Percentiles rank a stretch among this genome's conserved stretches.
Conservation (phyloP, 805 yeast genomes). For the Metschnikowia similis region DNA sequence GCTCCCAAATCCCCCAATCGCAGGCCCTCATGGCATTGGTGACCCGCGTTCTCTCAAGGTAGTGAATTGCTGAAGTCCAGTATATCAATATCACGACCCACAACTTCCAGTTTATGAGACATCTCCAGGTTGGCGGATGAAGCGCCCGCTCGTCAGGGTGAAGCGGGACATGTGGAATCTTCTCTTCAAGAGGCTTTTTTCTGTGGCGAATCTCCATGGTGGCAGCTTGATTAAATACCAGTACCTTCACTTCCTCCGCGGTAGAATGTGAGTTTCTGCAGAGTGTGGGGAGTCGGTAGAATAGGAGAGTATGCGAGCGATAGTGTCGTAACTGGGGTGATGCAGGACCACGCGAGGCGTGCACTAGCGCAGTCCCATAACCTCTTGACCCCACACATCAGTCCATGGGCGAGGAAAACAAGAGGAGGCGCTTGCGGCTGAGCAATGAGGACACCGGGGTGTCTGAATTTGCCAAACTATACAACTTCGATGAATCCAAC, state of each 20-base stretch:
- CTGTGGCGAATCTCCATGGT: not conserved
- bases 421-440: constrained; percentile 28
- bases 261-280: too few species aligned
- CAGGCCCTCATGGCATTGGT: constrained; percentile 23
- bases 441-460: constrained; percentile 14
- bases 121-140: not conserved
- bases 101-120: constrained; percentile 1
- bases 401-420: constrained; percentile 7
- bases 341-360: not conserved
- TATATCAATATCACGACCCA: constrained; percentile 7
- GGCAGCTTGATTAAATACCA: not conserved
- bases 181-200: not conserved
- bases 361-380: not conserved
- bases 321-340: not conserved
- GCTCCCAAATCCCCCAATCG: constrained; percentile 66
- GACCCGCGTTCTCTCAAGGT: constrained; percentile 30
- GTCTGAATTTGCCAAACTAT: constrained; percentile 17
- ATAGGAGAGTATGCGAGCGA: not conserved
- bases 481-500: constrained; percentile 33
- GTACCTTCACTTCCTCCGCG: too few species aligned
- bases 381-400: not conserved
- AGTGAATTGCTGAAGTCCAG: constrained; percentile 29
- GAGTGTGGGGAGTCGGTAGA: too few species aligned
- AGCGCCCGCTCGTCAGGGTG: not conserved
- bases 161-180: not conserved